Percentiles rank a stretch among this genome's conserved stretches.
Conservation (phyloP, 2,329 filamentous ascomycete genomes). For the Trichophyton benhamiae region DNA sequence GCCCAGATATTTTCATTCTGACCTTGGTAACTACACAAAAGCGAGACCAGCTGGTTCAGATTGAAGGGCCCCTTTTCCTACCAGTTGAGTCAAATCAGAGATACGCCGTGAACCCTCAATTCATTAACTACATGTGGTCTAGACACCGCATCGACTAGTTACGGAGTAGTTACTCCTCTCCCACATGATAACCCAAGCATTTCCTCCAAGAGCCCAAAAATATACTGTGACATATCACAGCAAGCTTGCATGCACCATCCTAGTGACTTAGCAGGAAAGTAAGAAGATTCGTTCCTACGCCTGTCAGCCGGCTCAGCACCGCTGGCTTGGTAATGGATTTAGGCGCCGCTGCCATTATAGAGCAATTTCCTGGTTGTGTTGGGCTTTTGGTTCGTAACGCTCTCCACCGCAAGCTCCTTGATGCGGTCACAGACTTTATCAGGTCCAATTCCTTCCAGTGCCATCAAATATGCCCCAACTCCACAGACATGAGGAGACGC, state of each 20-base stretch:
- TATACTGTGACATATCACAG: not conserved
- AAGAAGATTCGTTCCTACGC: not conserved
- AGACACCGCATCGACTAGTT: not conserved
- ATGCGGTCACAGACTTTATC: conserved; percentile 38
- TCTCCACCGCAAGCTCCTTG: conserved; percentile 38
- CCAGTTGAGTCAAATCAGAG: too few relatives aligned
- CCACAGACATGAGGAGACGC: conserved; percentile 39
- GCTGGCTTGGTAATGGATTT: not conserved
- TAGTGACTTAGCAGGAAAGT: not conserved
- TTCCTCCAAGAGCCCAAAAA: not conserved
- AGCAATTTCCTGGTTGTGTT: conserved; percentile 20
- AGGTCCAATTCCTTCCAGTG: conserved; percentile 39
- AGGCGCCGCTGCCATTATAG: conserved; percentile 17
- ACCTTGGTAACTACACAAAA: too few relatives aligned
- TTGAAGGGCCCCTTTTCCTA: too few relatives aligned
- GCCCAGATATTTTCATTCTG: too few relatives aligned
- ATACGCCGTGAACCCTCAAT: not conserved
- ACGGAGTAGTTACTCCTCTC: not conserved
- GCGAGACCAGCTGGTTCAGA: too few relatives aligned
- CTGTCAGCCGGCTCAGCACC: not conserved
- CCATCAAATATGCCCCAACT: conserved; percentile 40
- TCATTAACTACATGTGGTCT: not conserved
- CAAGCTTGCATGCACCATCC: not conserved
- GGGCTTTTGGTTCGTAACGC: conserved; percentile 14
- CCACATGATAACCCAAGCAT: not conserved